Percentiles rank a stretch among this genome's conserved stretches.
phyloP scores from a whole-genome alignment of 257 asterid genomes.

The Jacaranda mimosifolia region DNA sequence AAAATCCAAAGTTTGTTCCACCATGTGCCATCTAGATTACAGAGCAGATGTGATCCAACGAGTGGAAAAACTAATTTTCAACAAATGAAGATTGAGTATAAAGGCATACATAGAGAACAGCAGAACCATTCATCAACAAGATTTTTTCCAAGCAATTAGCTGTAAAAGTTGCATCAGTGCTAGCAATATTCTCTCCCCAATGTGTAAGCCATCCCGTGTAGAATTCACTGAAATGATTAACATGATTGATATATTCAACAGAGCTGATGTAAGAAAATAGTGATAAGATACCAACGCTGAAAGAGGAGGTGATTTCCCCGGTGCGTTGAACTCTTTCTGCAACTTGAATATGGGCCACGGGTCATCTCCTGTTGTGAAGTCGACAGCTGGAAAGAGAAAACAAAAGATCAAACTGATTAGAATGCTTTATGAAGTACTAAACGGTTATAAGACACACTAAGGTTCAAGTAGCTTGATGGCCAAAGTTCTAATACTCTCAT shows the following conservation, averaged over 20 bases:
- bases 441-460: background rate
- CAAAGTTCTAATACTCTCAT: conserved; percentile 15
- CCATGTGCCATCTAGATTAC: conserved; percentile 90
- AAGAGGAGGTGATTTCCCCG: conserved; percentile 93
- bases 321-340: conserved; percentile 89
- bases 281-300: conserved; percentile 67
- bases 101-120: conserved; percentile 84
- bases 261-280: conserved; percentile 16
- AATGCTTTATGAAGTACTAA: conserved; percentile 16
- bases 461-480: background rate
- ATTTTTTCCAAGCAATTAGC: conserved; percentile 78
- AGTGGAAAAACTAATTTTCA: conserved; percentile 30
- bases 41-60: conserved; percentile 22
- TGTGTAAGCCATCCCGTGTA: conserved; percentile 99
- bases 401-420: conserved; percentile 10
- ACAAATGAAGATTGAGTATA: conserved; percentile 37
- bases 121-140: conserved; percentile 85
- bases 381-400: conserved; percentile 67
- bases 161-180: conserved; percentile 76
- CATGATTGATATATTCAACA: conserved; percentile 12
- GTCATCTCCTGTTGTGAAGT: conserved; percentile 88
- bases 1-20: conserved; percentile 95
- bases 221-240: conserved; percentile 71
- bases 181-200: conserved; percentile 90
- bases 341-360: conserved; percentile 84